Evolutionary conservation across 163 green algal species (phyloP), one percentile per base, ranked within the genome.

Genomic region (Chloroidium sp.): DNA sequence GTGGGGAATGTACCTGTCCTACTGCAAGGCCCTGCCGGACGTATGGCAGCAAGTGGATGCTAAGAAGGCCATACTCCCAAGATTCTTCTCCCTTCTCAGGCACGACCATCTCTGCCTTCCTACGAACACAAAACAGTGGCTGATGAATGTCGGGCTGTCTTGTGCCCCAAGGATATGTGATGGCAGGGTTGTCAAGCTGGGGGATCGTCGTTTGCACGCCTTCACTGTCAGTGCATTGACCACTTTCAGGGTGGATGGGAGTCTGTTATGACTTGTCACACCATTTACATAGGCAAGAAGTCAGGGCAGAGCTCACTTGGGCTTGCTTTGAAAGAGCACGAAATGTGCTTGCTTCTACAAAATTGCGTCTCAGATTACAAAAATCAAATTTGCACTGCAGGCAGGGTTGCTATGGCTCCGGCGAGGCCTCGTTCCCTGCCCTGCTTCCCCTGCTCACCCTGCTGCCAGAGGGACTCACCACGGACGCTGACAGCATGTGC

Each of bases 1-100:
- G 90, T 97, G 93, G 93, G 90, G 89, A 58, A 84, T 90, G 80
- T 62, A 95, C 69, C 87, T 97, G 13, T 84, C 84, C 1, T 93
- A 89, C 80, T 72, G 87, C n/a, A 87, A 87, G 13, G 76, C 79
- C 0, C 84, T 82, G 36, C 86, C 84, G 2, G 75, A 61, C 69
- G 77, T 78, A 8, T 90, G 84, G 84, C 58, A 84, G 36, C 36
- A 83, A 68, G 81, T 92, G 8, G 86, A 89, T 78, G 78, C 90
- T 77, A 86, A 82, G 61, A 95, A 95, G 79, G 81, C 85, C 36
- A 80, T 95, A 10, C 80, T 94, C 74, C 91, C 92, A 3, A 86
- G 88, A 1, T 84, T 94, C 62, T 82, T 68, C 1, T 62, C 88
- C 2, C 81, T 94, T 6, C 86, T 95, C 76, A 87, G 80, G 83